These are phyloP conservation scores for Musa balbisiana DNA, from an alignment of 202 grass and related monocot genomes.

Conservation along the genomic window DNA sequence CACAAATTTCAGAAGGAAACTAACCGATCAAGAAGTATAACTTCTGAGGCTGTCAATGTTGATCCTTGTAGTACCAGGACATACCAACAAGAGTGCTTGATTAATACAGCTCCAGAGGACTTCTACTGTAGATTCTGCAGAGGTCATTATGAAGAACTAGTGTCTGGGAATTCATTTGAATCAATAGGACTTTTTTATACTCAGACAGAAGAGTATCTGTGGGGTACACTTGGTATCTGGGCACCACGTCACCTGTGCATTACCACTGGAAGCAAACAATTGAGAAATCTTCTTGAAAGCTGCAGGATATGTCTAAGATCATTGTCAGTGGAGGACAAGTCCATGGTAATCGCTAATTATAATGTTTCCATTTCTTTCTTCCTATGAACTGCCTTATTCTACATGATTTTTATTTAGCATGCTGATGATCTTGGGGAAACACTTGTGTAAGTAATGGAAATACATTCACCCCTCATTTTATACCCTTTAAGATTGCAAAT, in stretches of 20 bases:
- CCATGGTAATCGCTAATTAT: slow-evolving; percentile 8
- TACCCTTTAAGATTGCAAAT: too few relatives aligned
- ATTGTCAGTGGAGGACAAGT: neutral
- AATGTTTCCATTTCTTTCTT: slow-evolving; percentile 13
- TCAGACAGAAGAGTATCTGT: slow-evolving; percentile 12
- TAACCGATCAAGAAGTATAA: neutral
- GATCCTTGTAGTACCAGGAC: slow-evolving; percentile 9
- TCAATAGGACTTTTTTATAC: neutral
- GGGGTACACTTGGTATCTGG: slow-evolving; percentile 35
- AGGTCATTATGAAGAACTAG: neutral
- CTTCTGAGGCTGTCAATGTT: neutral
- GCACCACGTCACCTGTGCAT: slow-evolving; percentile 56
- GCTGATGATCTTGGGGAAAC: neutral
- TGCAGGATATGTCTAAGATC: neutral
- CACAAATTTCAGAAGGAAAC: neutral
- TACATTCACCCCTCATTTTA: too few relatives aligned
- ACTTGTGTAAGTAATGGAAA: too few relatives aligned
- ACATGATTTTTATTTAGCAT: neutral
- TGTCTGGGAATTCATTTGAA: neutral
- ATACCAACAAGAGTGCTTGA: neutral
- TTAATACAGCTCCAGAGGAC: neutral
- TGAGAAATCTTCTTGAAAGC: slow-evolving; percentile 37
- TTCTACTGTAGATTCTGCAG: slow-evolving; percentile 1
- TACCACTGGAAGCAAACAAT: slow-evolving; percentile 47
- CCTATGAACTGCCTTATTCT: neutral